Percentiles rank a stretch among this genome's conserved stretches.
Evolutionary conservation across 495 filamentous ascomycete genomes (phyloP).

Genomic region (Margaritispora aquatica): DNA sequence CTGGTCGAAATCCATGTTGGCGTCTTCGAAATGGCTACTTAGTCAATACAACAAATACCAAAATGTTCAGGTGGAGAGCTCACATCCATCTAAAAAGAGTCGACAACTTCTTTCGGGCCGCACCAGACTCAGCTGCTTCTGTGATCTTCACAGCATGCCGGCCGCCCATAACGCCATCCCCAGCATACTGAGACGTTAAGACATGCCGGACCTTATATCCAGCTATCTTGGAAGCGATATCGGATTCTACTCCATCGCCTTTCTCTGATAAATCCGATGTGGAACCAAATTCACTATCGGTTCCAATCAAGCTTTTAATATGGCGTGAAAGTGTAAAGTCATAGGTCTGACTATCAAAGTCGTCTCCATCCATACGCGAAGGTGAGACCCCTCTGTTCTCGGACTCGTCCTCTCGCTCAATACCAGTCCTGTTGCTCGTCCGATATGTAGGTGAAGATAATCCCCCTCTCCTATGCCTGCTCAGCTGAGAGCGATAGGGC

Average conservation of each 20-base stretch:
- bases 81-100: slow-evolving; percentile 30
- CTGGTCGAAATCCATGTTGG: slow-evolving; percentile 26
- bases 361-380: background rate
- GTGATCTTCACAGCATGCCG: slow-evolving; percentile 22
- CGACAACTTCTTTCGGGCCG: slow-evolving; percentile 5
- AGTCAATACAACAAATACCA: background rate
- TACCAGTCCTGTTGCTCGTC: background rate
- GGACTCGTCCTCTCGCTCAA: background rate
- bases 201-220: slow-evolving; percentile 13
- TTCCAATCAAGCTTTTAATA: background rate
- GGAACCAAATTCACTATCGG: background rate
- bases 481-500: background rate
- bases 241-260: background rate
- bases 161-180: slow-evolving; percentile 24
- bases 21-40: slow-evolving; percentile 24
- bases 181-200: slow-evolving; percentile 24
- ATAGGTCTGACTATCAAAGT: background rate
- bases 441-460: background rate
- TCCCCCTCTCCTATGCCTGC: background rate
- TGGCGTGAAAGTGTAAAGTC: slow-evolving; percentile 4
- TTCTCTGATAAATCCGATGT: slow-evolving; percentile 3
- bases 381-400: background rate
- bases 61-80: slow-evolving; percentile 6
- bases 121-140: slow-evolving; percentile 9
- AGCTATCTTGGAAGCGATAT: background rate